Evolutionary conservation across 345 rosid genomes (phyloP).

Genomic region (Eucalyptus melliodora): DNA sequence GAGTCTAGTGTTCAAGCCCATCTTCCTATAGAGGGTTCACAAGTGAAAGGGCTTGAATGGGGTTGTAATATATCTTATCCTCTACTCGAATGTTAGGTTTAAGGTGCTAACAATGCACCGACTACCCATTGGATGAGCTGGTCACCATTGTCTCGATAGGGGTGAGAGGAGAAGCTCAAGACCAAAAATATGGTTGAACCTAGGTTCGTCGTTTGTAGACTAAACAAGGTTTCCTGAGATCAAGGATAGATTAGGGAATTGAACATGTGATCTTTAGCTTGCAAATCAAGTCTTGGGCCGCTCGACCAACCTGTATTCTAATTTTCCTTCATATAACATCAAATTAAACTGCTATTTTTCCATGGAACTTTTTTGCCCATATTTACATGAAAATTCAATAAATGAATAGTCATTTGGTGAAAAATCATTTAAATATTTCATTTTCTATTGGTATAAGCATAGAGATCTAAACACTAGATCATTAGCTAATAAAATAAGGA

Average conservation of each 20-base stretch:
- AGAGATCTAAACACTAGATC: not conserved
- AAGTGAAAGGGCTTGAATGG: not conserved
- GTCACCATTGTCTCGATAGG: not conserved
- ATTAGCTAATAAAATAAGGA: not conserved
- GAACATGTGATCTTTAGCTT: not conserved
- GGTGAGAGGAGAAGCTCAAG: not conserved
- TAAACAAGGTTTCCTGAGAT: not conserved
- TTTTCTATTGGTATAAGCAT: not conserved
- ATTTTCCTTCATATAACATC: not conserved
- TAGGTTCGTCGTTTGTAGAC: not conserved
- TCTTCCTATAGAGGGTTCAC: not conserved
- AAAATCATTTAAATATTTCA: too few relatives aligned
- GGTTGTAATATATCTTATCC: not conserved
- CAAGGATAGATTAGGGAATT: not conserved
- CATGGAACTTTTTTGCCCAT: not conserved
- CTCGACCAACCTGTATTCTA: not conserved
- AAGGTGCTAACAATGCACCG: not conserved
- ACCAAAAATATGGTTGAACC: not conserved
- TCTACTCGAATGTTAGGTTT: not conserved
- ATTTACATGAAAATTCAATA: not conserved
- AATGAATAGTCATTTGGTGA: not conserved
- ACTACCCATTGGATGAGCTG: not conserved
- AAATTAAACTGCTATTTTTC: too few relatives aligned
- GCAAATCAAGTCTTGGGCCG: not conserved
- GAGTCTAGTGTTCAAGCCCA: not conserved